Evolutionary conservation across 345 rosid species (phyloP).

Genomic region (Microthlaspi erraticum): DNA sequence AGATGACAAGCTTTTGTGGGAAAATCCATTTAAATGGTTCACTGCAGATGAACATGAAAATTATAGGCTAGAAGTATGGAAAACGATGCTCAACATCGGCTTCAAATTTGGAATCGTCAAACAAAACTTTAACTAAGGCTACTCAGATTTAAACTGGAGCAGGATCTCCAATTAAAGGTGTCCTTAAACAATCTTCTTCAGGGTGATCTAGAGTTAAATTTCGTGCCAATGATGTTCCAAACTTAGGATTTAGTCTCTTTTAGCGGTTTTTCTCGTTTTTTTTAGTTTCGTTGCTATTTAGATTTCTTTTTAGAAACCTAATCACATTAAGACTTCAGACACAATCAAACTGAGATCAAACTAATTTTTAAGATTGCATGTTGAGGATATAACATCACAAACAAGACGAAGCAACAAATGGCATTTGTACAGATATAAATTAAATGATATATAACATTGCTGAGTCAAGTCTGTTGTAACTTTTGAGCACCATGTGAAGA

Average conservation of each 20-base stretch:
- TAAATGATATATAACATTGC: slow-evolving; percentile 35
- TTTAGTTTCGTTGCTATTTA: not conserved
- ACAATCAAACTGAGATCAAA: slow-evolving; percentile 28
- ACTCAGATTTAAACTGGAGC: not conserved
- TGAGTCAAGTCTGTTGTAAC: slow-evolving; percentile 32
- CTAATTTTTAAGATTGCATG: slow-evolving; percentile 17
- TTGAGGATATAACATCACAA: slow-evolving; percentile 3
- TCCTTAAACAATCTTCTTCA: too few relatives aligned
- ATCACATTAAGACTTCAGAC: slow-evolving; percentile 5
- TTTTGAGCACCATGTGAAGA: slow-evolving; percentile 19
- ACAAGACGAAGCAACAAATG: slow-evolving; percentile 20
- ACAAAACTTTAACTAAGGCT: not conserved
- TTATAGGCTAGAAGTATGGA: not conserved
- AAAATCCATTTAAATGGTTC: not conserved
- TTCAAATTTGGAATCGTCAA: not conserved
- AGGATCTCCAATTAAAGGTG: not conserved
- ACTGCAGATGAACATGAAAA: not conserved
- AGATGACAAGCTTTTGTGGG: not conserved
- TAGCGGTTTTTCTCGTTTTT: not conserved
- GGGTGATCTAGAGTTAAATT: too few relatives aligned
- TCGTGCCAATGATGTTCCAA: not conserved
- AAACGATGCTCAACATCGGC: not conserved
- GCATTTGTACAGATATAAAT: slow-evolving; percentile 35
- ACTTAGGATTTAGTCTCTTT: not conserved
- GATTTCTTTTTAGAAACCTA: not conserved